Base-by-base conservation (phyloP, 2,329 filamentous ascomycete genomes). In the Stagonosporopsis vannaccii region DNA sequence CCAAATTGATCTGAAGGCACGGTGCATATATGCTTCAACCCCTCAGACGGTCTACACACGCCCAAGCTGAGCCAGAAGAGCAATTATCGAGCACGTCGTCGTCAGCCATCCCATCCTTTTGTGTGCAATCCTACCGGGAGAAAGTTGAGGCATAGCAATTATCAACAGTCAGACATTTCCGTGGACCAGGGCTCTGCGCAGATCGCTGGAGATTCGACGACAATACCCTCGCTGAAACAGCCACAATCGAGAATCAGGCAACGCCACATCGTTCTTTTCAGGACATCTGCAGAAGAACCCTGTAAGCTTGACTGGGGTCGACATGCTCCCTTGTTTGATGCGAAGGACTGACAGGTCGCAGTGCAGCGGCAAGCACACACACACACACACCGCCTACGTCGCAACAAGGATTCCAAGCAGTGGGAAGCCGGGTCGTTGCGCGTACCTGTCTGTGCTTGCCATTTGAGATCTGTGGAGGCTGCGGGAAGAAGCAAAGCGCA, bases 401-500 rank as follows among this genome's bases (percentile, higher is more conserved):
- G 66, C 65, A 70, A 60, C 56, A 53, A 67, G 61, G 68, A 58
- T 58, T 60, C 56, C 65, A 66, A 65, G 68, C 57, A 66, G 48
- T 58, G 40, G 59, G 54, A 51, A 62, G 58, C 59, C 54, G 65
- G 66, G 62, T 58, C 59, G 57, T 51, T 51, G 46, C 53, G 58
- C 58, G 63, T 66, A 61, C 65, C 66, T 71, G 72, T 71, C 71
- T 65, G 71, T 73, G 70, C 71, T 67, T 51, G 60, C 58, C 65
- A 69, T 69, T 71, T 60, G 62, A 73, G 68, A 72, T 75, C 71
- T 73, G 70, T 71, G 72, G 68, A 70, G 72, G 68, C 68, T 47
- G 55, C 66, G 69, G 70, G 65, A 75, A 72, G 68, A 72, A 75
- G 71, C 71, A 74, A 73, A 73, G 70, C 58, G 65, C 67, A 67